These are phyloP conservation scores for Peniophora sp. DNA, from an alignment of 1,284 basidiomycete species.

Conservation along the genomic window DNA sequence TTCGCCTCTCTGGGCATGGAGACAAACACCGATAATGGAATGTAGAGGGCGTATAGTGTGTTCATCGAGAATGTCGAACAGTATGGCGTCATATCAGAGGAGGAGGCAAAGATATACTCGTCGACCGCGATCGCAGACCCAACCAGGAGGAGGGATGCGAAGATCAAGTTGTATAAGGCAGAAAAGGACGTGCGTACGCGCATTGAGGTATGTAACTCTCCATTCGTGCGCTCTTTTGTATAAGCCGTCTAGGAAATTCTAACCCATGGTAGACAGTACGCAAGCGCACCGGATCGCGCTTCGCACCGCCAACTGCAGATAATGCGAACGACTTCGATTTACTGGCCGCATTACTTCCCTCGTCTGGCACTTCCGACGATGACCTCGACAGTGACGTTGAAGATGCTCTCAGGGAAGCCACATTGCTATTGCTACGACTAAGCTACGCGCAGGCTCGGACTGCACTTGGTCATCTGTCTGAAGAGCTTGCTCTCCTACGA, in stretches of 20 bases:
- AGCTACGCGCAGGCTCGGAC: constrained; percentile 64
- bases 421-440: constrained; percentile 66
- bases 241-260: no score
- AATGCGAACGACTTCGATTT: constrained; percentile 45
- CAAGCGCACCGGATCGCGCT: constrained; percentile 26
- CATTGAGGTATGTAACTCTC: constrained; percentile 48
- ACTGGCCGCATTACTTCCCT: constrained; percentile 52
- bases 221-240: no score
- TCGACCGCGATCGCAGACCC: constrained; percentile 44
- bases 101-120: constrained; percentile 46
- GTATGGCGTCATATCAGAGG: constrained; percentile 63
- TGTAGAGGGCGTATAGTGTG: constrained; percentile 46
- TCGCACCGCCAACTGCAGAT: neutral
- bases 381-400: constrained; percentile 55
- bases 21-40: constrained; percentile 13
- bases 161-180: constrained; percentile 81
- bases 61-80: constrained; percentile 57
- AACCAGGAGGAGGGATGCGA: constrained; percentile 67
- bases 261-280: neutral
- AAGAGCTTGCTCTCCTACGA: constrained; percentile 68
- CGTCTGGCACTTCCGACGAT: constrained; percentile 34
- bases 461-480: constrained; percentile 61
- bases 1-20: constrained; percentile 3
- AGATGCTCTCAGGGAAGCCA: constrained; percentile 58
- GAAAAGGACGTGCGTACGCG: constrained; percentile 72